Conservation (phyloP, 345 rosid genomes). For the Eucalyptus tenuipes region DNA sequence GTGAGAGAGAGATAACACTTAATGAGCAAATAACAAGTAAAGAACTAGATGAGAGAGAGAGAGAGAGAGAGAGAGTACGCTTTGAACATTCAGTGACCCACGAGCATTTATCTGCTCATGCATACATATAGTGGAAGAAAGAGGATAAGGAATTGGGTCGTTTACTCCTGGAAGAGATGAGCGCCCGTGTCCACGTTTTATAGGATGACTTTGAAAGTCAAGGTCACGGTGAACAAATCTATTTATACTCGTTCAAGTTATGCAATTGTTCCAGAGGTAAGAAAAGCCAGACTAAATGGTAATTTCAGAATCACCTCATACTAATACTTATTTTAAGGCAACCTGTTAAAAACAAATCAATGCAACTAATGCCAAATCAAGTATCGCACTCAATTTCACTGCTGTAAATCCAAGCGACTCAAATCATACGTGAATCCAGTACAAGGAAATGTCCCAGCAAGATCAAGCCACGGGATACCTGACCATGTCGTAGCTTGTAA, state of each 20-base stretch:
- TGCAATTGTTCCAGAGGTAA: background rate
- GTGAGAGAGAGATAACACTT: background rate
- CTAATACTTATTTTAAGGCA: background rate
- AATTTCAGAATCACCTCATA: background rate
- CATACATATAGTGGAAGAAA: background rate
- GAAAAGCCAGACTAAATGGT: background rate
- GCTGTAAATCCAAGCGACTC: background rate
- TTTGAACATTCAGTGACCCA: background rate
- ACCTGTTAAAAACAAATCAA: background rate
- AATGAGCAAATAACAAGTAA: background rate
- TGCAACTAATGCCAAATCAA: background rate
- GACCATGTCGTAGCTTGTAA: background rate
- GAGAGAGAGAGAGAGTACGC: background rate
- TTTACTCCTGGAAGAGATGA: background rate
- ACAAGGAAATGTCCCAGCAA: background rate
- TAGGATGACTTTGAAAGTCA: background rate
- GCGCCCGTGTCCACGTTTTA: background rate
- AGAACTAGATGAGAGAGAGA: background rate
- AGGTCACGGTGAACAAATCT: background rate
- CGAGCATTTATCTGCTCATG: background rate
- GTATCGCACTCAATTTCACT: background rate
- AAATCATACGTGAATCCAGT: background rate
- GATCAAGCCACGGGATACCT: background rate
- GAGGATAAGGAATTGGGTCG: background rate
- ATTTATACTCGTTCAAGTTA: background rate